Evolutionary conservation across 2,329 filamentous ascomycete genomes (phyloP).

Genomic region (Fusarium multiceps): DNA sequence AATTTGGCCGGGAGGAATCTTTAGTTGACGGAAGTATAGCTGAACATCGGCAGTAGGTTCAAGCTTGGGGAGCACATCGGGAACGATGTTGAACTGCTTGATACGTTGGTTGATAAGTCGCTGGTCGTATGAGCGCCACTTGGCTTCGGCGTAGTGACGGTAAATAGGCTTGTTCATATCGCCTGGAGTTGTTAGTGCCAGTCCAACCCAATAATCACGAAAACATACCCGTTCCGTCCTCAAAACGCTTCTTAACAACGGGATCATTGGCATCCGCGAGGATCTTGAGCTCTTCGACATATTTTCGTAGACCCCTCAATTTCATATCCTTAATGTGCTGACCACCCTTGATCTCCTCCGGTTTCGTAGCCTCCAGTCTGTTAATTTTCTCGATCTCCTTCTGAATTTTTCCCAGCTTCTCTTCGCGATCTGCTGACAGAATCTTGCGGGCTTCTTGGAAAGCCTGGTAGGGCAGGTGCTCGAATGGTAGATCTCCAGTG

Average conservation of each 20-base stretch:
- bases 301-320: slow-evolving; percentile 74
- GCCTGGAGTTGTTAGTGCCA: slow-evolving; percentile 61
- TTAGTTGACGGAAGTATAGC: slow-evolving; percentile 79
- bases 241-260: slow-evolving; percentile 89
- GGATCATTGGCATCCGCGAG: slow-evolving; percentile 95
- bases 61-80: slow-evolving; percentile 85
- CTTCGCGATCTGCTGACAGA: slow-evolving; percentile 79
- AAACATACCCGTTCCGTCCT: slow-evolving; percentile 82
- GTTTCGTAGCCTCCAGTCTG: slow-evolving; percentile 69
- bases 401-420: slow-evolving; percentile 81
- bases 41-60: slow-evolving; percentile 83
- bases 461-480: slow-evolving; percentile 95
- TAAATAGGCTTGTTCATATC: slow-evolving; percentile 98
- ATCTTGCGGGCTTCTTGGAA: slow-evolving; percentile 95
- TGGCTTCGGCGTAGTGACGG: slow-evolving; percentile 84
- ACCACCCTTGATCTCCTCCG: slow-evolving; percentile 69
- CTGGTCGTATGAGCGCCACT: slow-evolving; percentile 88
- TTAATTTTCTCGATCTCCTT: slow-evolving; percentile 75
- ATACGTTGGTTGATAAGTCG: slow-evolving; percentile 87
- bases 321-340: slow-evolving; percentile 72
- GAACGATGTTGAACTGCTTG: slow-evolving; percentile 85
- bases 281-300: slow-evolving; percentile 85
- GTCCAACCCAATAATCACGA: background rate
- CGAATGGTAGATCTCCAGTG: slow-evolving; percentile 80
- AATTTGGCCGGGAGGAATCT: slow-evolving; percentile 80